Percentiles rank a stretch among this genome's conserved stretches.
phyloP scores from a whole-genome alignment of 192 early-diverging fungal genomes.

The Rhizophlyctis rosea region DNA sequence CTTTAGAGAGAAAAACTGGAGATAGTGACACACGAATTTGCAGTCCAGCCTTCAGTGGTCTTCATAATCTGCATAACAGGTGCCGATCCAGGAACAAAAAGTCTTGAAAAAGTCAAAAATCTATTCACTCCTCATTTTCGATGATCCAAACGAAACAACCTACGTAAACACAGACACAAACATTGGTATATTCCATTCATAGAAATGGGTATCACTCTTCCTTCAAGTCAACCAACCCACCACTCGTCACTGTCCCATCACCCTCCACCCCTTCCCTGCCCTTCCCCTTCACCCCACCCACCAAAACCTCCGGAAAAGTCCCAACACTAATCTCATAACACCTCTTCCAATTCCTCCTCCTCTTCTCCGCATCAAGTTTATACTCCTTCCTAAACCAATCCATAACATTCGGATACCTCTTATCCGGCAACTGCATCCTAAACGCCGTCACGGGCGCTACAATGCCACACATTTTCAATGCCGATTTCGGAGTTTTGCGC shows the following conservation, averaged over 20 bases:
- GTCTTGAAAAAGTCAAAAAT: no score
- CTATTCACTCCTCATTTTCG: no score
- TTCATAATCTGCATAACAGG: no score
- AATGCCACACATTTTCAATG: background rate
- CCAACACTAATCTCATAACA: background rate
- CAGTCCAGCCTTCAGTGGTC: no score
- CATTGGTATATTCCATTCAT: background rate
- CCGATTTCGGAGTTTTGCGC: background rate
- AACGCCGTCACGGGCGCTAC: background rate
- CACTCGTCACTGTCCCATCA: background rate
- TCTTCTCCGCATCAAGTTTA: background rate
- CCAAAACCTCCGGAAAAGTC: background rate
- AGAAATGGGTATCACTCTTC: background rate
- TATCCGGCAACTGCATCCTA: background rate
- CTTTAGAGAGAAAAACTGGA: no score
- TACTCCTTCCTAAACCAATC: background rate
- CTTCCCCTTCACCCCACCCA: background rate
- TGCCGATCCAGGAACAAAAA: no score
- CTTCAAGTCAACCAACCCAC: background rate
- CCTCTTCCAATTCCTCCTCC: background rate
- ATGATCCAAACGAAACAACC: no score
- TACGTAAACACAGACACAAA: no score
- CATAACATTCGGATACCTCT: background rate
- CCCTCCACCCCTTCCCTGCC: background rate
- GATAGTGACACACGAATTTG: no score